phyloP scores from a whole-genome alignment of 225 moss, liverwort and hornwort genomes.

The Pseudoscleropodium purum region DNA sequence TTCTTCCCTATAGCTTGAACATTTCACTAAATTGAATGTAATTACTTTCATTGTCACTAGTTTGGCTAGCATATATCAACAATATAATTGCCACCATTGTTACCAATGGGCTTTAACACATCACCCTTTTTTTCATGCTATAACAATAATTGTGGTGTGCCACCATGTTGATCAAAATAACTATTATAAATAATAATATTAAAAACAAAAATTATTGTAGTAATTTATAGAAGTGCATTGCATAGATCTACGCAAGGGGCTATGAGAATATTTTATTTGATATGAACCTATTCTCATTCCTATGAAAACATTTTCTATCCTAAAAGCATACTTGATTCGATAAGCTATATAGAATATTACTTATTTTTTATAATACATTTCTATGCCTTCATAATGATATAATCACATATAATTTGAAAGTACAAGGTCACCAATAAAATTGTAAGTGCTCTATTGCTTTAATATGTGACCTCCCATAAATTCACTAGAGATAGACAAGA shows the following conservation, averaged over 20 bases:
- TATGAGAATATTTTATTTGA: neutral
- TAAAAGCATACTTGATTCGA: neutral
- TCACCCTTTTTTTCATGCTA: too few species aligned
- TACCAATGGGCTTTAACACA: neutral
- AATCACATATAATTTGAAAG: neutral
- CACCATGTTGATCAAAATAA: neutral
- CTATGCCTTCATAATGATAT: neutral
- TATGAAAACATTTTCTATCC: neutral
- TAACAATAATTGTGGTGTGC: too few species aligned
- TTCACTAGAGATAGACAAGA: too few species aligned
- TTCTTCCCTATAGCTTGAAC: too few species aligned
- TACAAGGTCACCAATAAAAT: neutral
- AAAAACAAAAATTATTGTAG: neutral
- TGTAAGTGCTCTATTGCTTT: too few species aligned
- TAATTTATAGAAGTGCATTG: neutral
- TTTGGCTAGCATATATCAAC: too few species aligned
- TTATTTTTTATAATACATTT: neutral
- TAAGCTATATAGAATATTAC: neutral
- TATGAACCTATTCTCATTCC: too few species aligned
- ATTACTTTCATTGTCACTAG: too few species aligned
- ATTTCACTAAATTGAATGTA: too few species aligned
- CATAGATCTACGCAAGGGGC: neutral
- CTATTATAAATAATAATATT: too few species aligned
- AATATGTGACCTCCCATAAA: too few species aligned
- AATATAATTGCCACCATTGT: too few species aligned